Percentiles rank a stretch among this genome's conserved stretches.
phyloP scores from a whole-genome alignment of 192 early-diverging fungal genomes.

The Umbelopsis sp. region DNA sequence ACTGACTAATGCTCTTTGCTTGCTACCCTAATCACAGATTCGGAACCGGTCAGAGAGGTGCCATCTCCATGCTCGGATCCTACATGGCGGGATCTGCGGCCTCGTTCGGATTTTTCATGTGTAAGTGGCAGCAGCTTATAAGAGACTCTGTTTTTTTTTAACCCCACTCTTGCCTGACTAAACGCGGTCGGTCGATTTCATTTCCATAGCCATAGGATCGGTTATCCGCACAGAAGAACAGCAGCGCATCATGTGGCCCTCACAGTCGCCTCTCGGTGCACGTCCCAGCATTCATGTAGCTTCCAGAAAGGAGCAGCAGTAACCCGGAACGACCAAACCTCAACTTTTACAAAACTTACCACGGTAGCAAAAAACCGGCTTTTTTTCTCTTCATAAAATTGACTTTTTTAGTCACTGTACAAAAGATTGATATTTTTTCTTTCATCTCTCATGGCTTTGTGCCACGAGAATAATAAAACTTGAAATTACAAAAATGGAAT shows the following conservation, averaged over 20 bases:
- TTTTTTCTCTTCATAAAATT: background rate
- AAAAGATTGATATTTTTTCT: background rate
- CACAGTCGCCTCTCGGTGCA: background rate
- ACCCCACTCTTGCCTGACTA: background rate
- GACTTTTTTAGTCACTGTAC: background rate
- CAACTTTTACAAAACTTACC: background rate
- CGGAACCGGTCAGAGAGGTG: constrained; percentile 71
- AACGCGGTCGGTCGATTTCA: background rate
- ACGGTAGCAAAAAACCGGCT: no score
- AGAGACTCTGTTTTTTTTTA: background rate
- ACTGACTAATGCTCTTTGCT: background rate
- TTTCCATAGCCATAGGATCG: constrained; percentile 48
- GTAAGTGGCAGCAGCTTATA: constrained; percentile 32
- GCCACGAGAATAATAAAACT: background rate
- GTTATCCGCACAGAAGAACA: constrained; percentile 53
- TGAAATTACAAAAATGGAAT: background rate
- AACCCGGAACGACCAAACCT: background rate
- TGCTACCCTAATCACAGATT: constrained; percentile 46
- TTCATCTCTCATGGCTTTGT: background rate
- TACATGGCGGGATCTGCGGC: constrained; percentile 76
- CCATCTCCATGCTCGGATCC: constrained; percentile 70
- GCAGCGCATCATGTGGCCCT: constrained; percentile 30
- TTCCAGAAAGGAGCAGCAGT: constrained; percentile 6
- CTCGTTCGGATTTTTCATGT: constrained; percentile 86
- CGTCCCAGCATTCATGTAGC: constrained; percentile 6